Evolutionary conservation across 139 green algal genomes (phyloP).

Genomic region (Coccomyxa sp.): DNA sequence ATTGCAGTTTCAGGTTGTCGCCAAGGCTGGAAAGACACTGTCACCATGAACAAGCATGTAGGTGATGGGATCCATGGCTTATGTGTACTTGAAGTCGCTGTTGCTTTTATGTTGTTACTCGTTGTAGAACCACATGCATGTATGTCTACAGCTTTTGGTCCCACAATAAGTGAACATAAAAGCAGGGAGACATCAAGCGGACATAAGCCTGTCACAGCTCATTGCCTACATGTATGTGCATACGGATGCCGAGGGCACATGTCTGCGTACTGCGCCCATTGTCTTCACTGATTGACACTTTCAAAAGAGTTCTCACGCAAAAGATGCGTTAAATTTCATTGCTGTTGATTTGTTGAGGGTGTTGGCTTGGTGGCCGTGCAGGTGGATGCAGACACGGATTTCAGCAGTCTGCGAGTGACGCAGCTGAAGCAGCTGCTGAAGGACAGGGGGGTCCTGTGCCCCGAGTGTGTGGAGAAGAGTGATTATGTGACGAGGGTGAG

Average conservation of each 20-base stretch:
- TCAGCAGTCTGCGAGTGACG: slow-evolving; percentile 44
- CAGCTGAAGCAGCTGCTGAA: slow-evolving; percentile 72
- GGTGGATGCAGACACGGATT: slow-evolving; percentile 54
- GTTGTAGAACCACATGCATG: too few species aligned
- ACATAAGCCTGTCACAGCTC: neutral
- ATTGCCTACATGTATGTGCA: neutral
- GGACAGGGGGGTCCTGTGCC: slow-evolving; percentile 46
- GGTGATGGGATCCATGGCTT: too few species aligned
- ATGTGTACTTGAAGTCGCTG: too few species aligned
- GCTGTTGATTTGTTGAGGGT: neutral
- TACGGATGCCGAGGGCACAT: too few species aligned
- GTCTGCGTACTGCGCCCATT: too few species aligned
- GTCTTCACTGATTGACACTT: too few species aligned
- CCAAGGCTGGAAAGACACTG: too few species aligned
- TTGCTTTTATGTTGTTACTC: too few species aligned
- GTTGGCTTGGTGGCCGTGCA: neutral
- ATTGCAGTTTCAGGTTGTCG: too few species aligned
- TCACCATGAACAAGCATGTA: too few species aligned
- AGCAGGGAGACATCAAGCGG: neutral
- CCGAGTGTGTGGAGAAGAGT: slow-evolving; percentile 67
- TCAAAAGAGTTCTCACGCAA: neutral
- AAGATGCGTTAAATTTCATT: neutral
- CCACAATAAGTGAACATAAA: too few species aligned
- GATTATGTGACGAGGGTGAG: slow-evolving; percentile 59
- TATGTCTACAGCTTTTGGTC: too few species aligned